phyloP scores from a whole-genome alignment of 176 grass and related monocot genomes.

The Aegilops sharonensis region DNA sequence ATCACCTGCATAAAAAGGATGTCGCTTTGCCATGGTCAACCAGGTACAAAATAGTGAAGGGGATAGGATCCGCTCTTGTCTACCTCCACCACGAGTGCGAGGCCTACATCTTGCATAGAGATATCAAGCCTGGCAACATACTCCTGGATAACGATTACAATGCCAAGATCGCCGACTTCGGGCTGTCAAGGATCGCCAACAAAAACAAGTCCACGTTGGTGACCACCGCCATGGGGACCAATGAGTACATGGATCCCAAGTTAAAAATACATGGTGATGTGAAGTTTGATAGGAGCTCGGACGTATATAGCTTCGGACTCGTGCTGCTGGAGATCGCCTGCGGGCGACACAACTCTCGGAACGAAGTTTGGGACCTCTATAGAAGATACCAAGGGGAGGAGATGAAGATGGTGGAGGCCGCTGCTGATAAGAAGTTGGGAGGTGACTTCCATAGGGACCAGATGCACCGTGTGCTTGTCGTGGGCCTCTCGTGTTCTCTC shows the following conservation, averaged over 20 bases:
- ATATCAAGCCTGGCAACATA: background rate
- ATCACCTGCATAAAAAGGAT: background rate
- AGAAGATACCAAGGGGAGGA: background rate
- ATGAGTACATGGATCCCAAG: background rate
- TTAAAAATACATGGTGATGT: background rate
- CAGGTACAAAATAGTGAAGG: constrained; percentile 10
- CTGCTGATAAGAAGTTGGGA: background rate
- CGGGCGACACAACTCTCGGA: background rate
- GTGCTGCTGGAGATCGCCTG: background rate
- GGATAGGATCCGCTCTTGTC: background rate
- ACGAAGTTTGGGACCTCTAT: background rate
- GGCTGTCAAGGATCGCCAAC: background rate
- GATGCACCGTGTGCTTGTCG: background rate
- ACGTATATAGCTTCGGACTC: background rate
- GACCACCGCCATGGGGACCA: background rate
- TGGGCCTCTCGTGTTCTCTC: background rate
- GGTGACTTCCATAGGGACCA: background rate
- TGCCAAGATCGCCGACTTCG: background rate
- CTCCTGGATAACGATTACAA: background rate
- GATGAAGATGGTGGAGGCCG: background rate
- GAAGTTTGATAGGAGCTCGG: background rate
- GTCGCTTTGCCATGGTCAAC: background rate
- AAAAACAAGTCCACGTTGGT: background rate
- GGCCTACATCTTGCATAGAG: background rate
- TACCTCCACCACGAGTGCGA: background rate